phyloP scores from a whole-genome alignment of 148 eudicot species.

The Rhododendron griersonianum region DNA sequence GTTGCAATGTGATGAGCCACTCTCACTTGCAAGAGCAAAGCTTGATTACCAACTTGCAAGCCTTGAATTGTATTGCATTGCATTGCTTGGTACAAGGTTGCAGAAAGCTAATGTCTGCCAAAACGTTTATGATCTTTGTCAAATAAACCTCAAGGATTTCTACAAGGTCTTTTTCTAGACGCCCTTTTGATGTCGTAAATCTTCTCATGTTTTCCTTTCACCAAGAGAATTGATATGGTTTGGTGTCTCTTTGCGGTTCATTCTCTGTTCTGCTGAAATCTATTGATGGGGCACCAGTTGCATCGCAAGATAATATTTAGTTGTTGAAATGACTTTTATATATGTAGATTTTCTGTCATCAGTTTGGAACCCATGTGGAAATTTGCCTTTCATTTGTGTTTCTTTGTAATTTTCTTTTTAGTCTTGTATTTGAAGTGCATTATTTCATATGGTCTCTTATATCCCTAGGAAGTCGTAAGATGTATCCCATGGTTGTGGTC shows the following conservation, averaged over 20 bases:
- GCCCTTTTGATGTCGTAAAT: not conserved
- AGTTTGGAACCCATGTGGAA: not conserved
- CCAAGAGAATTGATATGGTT: not conserved
- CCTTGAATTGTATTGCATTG: constrained; percentile 29
- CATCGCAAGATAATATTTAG: constrained; percentile 20
- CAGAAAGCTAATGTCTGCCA: constrained; percentile 26
- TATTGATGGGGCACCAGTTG: constrained; percentile 16
- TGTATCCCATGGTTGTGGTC: not conserved
- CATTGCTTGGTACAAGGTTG: constrained; percentile 23
- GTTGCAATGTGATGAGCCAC: constrained; percentile 32
- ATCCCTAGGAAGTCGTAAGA: not conserved
- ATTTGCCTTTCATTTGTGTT: not conserved
- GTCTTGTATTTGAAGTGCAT: not conserved
- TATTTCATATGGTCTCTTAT: not conserved
- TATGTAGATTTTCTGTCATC: not conserved
- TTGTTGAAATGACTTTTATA: not conserved
- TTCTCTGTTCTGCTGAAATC: not conserved
- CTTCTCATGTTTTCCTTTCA: not conserved
- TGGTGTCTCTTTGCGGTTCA: not conserved
- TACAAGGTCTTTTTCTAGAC: constrained; percentile 19
- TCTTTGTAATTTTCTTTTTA: not conserved
- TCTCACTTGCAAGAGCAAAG: constrained; percentile 32
- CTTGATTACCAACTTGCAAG: constrained; percentile 37
- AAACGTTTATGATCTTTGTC: constrained; percentile 28
- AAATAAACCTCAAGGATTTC: constrained; percentile 29